Conservation (phyloP, 1,284 basidiomycete species). For the Mrakiaceae sp. region DNA sequence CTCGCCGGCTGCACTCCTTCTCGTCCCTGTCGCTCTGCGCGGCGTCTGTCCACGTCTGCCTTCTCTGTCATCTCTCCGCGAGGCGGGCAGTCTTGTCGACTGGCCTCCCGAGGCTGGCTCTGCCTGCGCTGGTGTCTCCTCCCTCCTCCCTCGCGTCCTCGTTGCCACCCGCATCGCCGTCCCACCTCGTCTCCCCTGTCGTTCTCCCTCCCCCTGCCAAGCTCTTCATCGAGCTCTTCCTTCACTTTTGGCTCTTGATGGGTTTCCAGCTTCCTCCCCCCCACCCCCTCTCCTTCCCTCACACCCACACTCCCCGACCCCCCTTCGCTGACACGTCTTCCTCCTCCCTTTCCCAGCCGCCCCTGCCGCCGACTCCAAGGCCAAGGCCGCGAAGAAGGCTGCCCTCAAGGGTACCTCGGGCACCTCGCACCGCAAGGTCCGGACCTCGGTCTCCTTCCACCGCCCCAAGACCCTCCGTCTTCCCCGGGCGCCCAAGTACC, state of each 20-base stretch:
- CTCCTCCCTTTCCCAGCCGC: conserved; percentile 28
- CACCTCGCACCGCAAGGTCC: conserved; percentile 68
- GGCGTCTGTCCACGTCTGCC: too few relatives aligned
- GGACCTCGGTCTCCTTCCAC: conserved; percentile 85
- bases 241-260: background rate
- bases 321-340: background rate
- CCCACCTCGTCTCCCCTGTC: background rate
- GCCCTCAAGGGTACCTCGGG: conserved; percentile 77
- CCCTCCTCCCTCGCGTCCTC: background rate
- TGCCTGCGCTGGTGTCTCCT: background rate
- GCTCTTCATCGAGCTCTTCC: background rate
- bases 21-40: too few relatives aligned
- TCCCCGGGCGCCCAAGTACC: conserved; percentile 77
- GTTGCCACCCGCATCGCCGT: background rate
- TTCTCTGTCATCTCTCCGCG: too few relatives aligned
- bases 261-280: background rate
- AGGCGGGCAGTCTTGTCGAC: too few relatives aligned
- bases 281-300: background rate
- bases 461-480: conserved; percentile 90
- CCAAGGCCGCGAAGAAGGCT: conserved; percentile 92
- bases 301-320: too few relatives aligned
- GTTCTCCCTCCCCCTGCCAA: background rate
- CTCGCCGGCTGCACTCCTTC: too few relatives aligned
- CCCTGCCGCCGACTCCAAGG: conserved; percentile 54
- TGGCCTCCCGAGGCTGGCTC: too few relatives aligned